Base-by-base conservation (phyloP, 805 yeast genomes). In the Sugiyamaella valdiviana region DNA sequence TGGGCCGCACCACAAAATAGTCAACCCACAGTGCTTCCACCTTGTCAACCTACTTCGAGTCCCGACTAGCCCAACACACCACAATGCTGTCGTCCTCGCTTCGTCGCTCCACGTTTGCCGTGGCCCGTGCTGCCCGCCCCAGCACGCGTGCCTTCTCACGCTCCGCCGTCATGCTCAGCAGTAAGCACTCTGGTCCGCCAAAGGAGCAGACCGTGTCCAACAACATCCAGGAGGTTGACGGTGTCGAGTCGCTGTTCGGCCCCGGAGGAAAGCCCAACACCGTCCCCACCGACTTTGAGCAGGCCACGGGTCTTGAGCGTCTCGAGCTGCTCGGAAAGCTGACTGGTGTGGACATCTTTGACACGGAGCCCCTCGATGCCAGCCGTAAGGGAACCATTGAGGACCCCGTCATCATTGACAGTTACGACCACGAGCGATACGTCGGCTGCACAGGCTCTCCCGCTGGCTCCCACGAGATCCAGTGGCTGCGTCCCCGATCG, bases 281-380 rank as follows among this genome's bases (percentile, higher is more conserved):
- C 44, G 83, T 93, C 65, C 97, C 98, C 68, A 81, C 95, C 52
- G 96, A 90, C 70, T 67, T 86, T 58, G 96, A 93, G 64, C 98
- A 91, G 76, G 89, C 97, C 63, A 93, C 99, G 45, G 99, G 99
- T 85, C 76, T 91, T 65, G 98, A 86, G 73, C 89, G 99, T 81
- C 77, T 90, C 59, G 99, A 93, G 78, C 69, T 85, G 60, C 79
- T 93, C 63, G 97, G 95, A 74, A 85, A 88, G 72, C 74, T 86
- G 67, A 96, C 90, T 71, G 99, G 99, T 79, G 78, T 91, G 58
- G 97, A 93, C 63, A 78, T 93, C 55, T 70, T 68, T 66, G 98
- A 93, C 76, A 75, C 80, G 64, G 84, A 83, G 68, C 93, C 95
- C 59, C 80, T 93, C 65, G 87, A 87, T 56, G 71, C 89, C 57